phyloP scores from a whole-genome alignment of 106 monocot genomes.

The Dendrobium nobile region DNA sequence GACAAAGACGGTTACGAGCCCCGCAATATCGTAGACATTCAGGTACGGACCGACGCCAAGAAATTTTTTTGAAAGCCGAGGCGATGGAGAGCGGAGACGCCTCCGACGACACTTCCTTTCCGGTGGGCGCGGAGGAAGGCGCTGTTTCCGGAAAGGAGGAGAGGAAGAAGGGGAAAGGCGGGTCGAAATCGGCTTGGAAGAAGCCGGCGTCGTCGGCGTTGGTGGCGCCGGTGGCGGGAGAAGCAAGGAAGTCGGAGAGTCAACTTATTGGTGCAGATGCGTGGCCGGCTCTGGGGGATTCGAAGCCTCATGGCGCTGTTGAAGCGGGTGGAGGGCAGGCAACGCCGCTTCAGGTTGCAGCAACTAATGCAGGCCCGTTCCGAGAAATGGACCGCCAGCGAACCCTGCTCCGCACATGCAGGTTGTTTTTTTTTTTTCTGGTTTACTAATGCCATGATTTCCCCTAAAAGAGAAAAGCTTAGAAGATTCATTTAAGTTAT shows the following conservation, averaged over 20 bases:
- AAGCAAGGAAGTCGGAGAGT: conserved; percentile 15
- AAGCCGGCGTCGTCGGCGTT: conserved; percentile 17
- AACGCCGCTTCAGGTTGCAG: not conserved
- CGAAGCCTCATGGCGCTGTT: conserved; percentile 13
- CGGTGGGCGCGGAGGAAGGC: conserved; percentile 11
- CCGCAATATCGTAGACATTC: not conserved
- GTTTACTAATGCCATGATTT: not conserved
- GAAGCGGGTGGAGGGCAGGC: conserved; percentile 15
- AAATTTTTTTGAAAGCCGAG: not conserved
- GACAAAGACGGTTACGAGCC: not conserved
- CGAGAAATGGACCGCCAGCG: conserved; percentile 17
- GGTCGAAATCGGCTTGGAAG: conserved; percentile 39
- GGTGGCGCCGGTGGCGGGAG: conserved; percentile 6
- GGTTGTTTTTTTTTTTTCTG: not conserved
- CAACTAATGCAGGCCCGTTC: conserved; percentile 9
- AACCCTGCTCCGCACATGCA: conserved; percentile 8
- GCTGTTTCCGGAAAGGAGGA: conserved; percentile 4
- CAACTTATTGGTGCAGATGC: conserved; percentile 57
- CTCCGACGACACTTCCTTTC: not conserved
- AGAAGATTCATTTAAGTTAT: not conserved
- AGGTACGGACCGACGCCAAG: not conserved
- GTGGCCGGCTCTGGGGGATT: conserved; percentile 68
- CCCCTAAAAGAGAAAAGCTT: not conserved
- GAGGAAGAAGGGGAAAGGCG: conserved; percentile 16
- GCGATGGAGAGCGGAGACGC: conserved; percentile 13